Percentiles rank a stretch among this genome's conserved stretches.
phyloP scores from a whole-genome alignment of 1,139 yeast genomes.

The Blastobotrys indianensis region DNA sequence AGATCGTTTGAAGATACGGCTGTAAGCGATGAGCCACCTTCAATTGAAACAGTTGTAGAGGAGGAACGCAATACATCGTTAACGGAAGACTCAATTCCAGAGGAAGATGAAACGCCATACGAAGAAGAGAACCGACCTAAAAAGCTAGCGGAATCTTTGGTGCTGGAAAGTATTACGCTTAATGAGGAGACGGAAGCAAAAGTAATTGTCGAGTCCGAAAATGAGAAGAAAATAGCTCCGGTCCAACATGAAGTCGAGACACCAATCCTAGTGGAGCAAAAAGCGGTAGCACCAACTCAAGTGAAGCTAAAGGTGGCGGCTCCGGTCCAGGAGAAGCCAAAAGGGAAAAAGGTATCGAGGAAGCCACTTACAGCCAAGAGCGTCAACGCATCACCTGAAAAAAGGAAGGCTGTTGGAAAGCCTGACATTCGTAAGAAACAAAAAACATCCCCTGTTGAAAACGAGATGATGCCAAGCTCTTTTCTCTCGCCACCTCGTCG shows the following conservation, averaged over 20 bases:
- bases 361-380: constrained; percentile 4
- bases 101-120: constrained; percentile 5
- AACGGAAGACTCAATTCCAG: constrained; percentile 1
- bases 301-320: no score
- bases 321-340: not conserved
- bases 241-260: no score
- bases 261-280: no score
- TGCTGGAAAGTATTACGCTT: no score
- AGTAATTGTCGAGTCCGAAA: no score
- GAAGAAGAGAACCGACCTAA: not conserved
- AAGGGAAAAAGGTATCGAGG: not conserved
- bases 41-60: not conserved
- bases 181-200: no score
- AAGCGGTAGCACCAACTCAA: no score
- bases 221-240: no score
- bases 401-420: not conserved
- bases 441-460: constrained; percentile 16
- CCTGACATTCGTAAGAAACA: constrained; percentile 8
- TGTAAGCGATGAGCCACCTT: constrained; percentile 1
- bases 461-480: constrained; percentile 16
- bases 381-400: not conserved
- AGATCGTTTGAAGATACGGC: not conserved
- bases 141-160: no score
- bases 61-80: not conserved
- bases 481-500: constrained; percentile 7